A percentile compares a stretch with the other conserved stretches of the same genome.
phyloP scores from a whole-genome alignment of 2,329 filamentous ascomycete genomes.

The Penicillium sp. region DNA sequence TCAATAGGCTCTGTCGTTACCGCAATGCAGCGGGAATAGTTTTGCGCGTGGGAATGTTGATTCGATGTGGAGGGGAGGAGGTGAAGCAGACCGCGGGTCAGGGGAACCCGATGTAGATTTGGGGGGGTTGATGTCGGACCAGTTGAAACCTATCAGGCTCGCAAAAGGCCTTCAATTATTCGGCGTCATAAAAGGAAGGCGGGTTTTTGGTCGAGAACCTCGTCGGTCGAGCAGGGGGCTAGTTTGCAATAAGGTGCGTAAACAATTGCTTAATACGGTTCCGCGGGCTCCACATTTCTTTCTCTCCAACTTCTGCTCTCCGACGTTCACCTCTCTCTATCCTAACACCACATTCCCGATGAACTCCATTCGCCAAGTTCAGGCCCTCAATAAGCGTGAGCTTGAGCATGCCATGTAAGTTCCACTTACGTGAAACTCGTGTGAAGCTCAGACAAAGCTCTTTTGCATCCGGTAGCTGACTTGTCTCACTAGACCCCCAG shows the following conservation, averaged over 20 bases:
- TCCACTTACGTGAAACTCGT: constrained; percentile 11
- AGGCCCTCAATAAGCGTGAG: constrained; percentile 89
- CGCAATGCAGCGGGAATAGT: constrained; percentile 2
- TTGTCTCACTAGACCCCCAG: constrained; percentile 58
- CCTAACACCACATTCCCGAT: constrained; percentile 50
- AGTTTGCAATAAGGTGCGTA: constrained; percentile 16
- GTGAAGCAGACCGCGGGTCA: constrained; percentile 27
- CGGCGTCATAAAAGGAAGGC: neutral
- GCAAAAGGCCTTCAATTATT: neutral
- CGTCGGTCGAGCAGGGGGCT: constrained; percentile 17
- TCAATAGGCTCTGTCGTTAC: constrained; percentile 25
- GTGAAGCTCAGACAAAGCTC: neutral
- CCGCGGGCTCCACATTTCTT: constrained; percentile 24
- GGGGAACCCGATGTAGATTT: constrained; percentile 28
- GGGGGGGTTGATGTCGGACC: constrained; percentile 3
- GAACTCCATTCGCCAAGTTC: constrained; percentile 91
- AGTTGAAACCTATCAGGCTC: neutral
- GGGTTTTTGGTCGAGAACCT: constrained; percentile 6
- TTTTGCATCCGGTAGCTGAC: constrained; percentile 2
- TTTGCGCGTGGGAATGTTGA: constrained; percentile 11
- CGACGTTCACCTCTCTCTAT: constrained; percentile 7
- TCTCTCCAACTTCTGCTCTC: constrained; percentile 12
- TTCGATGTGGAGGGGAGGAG: constrained; percentile 8
- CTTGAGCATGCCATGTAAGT: constrained; percentile 80
- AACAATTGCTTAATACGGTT: constrained; percentile 29